phyloP scores from a whole-genome alignment of 1,284 basidiomycete species.

The Marasmius oreades region DNA sequence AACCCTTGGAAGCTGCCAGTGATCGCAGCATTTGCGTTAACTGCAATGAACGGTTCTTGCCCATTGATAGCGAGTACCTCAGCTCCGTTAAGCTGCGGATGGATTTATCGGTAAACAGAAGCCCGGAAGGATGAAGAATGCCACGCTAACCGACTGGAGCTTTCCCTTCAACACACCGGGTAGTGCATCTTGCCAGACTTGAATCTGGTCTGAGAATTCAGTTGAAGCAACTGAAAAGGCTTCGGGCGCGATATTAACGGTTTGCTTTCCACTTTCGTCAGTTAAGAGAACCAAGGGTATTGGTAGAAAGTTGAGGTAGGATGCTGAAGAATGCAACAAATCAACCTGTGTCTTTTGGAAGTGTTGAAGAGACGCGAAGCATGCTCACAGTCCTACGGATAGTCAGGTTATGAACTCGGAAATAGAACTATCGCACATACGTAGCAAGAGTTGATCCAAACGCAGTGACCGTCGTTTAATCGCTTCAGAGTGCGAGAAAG shows the following conservation, averaged over 20 bases:
- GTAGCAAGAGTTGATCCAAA: slow-evolving; percentile 6
- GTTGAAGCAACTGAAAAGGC: not conserved
- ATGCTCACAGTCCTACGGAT: not conserved
- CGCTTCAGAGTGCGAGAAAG: slow-evolving; percentile 6
- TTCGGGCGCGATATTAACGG: not conserved
- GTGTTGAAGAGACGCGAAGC: not conserved
- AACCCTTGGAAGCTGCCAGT: slow-evolving; percentile 43
- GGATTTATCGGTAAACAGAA: not conserved
- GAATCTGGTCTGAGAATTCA: slow-evolving; percentile 45
- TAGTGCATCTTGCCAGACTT: slow-evolving; percentile 52
- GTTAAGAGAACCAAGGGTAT: slow-evolving; percentile 9
- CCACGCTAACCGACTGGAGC: slow-evolving; percentile 38
- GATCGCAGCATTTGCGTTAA: slow-evolving; percentile 47
- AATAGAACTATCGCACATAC: not conserved
- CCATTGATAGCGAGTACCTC: slow-evolving; percentile 52
- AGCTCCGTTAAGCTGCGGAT: slow-evolving; percentile 47
- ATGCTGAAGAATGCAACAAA: not conserved
- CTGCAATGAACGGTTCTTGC: slow-evolving; percentile 45
- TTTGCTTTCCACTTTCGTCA: slow-evolving; percentile 3
- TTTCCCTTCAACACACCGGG: slow-evolving; percentile 44
- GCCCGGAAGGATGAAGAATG: not conserved
- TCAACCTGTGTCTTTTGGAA: not conserved
- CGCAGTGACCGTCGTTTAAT: slow-evolving; percentile 10
- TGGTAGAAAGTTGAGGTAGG: slow-evolving; percentile 6
- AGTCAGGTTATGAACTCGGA: not conserved